Percentiles rank a stretch among this genome's conserved stretches.
Evolutionary conservation across 2,329 filamentous ascomycete species (phyloP).

Genomic region (Aspergillus bombycis): DNA sequence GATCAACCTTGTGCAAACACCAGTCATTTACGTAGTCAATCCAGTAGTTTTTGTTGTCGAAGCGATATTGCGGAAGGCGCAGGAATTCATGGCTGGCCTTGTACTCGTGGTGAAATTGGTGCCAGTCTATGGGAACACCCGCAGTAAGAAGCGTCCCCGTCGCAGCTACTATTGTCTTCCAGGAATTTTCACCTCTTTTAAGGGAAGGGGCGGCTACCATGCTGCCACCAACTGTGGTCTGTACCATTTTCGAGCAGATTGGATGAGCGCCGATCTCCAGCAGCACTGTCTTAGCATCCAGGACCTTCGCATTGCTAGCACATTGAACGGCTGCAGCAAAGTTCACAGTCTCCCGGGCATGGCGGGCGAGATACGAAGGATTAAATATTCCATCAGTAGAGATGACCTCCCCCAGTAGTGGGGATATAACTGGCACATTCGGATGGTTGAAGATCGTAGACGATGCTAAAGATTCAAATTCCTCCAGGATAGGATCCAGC

Average conservation of each 20-base stretch:
- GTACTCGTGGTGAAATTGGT: conserved; percentile 8
- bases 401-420: neutral
- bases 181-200: neutral
- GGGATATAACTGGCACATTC: neutral
- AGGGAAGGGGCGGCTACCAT: neutral
- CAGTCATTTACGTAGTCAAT: conserved; percentile 3
- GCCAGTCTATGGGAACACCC: conserved; percentile 2
- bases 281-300: neutral
- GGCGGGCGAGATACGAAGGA: neutral
- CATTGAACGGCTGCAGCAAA: neutral
- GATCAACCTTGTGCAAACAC: neutral
- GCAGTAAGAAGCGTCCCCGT: neutral
- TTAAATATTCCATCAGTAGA: neutral
- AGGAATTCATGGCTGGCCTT: neutral
- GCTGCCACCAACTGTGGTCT: neutral
- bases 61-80: conserved; percentile 10
- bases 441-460: neutral
- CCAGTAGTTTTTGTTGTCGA: conserved; percentile 14
- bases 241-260: neutral
- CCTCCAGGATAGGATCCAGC: conserved; percentile 6
- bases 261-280: neutral
- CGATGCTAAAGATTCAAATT: neutral
- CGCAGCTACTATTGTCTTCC: neutral
- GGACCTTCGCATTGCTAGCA: neutral
- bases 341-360: neutral